Conservation (phyloP, 2,329 filamentous ascomycete species). For the Claviceps sp. region DNA sequence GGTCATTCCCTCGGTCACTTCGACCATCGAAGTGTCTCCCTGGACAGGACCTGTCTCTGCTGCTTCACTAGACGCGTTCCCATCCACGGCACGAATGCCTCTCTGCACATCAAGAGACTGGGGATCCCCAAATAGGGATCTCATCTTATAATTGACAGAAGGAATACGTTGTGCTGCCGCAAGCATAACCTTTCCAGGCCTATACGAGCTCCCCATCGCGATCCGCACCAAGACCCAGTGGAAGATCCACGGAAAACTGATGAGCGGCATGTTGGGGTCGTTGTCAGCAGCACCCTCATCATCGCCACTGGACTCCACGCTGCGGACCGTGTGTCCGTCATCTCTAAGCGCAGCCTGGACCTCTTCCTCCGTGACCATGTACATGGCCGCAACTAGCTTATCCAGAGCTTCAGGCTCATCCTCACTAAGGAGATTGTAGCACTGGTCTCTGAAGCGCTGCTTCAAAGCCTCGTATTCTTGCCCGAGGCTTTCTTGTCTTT, state of each 20-base stretch:
- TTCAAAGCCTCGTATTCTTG: constrained; percentile 52
- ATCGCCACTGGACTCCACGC: constrained; percentile 1
- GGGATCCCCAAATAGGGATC: neutral
- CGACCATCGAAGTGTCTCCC: neutral
- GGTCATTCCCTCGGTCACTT: neutral
- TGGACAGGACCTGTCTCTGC: neutral
- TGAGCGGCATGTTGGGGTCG: constrained; percentile 54
- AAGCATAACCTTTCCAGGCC: constrained; percentile 9
- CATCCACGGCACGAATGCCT: neutral
- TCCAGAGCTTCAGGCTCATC: constrained; percentile 44
- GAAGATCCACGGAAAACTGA: constrained; percentile 93
- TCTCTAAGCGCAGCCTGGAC: constrained; percentile 39
- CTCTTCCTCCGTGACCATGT: constrained; percentile 65
- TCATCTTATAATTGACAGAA: neutral
- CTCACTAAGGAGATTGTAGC: constrained; percentile 50
- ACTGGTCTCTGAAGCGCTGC: constrained; percentile 52
- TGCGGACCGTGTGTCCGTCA: constrained; percentile 20
- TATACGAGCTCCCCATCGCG: constrained; percentile 14
- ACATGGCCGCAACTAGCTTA: constrained; percentile 76
- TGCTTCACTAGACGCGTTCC: neutral
- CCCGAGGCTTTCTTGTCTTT: constrained; percentile 72
- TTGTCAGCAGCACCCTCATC: neutral
- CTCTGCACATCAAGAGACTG: neutral
- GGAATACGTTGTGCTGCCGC: constrained; percentile 7
- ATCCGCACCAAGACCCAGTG: constrained; percentile 37